phyloP scores from a whole-genome alignment of 148 eudicot species.

The Euryodendron excelsum region DNA sequence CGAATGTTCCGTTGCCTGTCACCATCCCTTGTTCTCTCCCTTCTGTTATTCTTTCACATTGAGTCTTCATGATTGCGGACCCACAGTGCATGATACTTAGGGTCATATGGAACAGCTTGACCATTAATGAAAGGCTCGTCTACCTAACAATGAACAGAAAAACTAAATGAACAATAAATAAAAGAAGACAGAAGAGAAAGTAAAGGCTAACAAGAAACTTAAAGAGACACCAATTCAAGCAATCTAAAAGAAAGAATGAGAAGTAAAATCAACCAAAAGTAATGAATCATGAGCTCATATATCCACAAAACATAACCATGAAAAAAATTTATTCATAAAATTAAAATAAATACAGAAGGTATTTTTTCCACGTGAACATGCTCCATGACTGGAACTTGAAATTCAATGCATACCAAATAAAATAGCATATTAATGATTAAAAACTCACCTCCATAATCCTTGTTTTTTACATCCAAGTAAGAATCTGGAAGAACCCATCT shows the following conservation, averaged over 20 bases:
- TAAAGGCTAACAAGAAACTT: background rate
- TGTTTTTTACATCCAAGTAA: constrained; percentile 59
- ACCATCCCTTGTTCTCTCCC: background rate
- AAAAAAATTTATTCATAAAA: no score
- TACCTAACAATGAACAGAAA: no score
- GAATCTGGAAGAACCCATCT: constrained; percentile 76
- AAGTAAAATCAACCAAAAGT: no score
- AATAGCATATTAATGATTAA: background rate
- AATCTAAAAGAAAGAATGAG: no score
- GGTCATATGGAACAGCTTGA: background rate
- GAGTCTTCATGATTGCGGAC: background rate
- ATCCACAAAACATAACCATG: no score
- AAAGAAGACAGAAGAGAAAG: background rate
- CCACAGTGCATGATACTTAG: background rate
- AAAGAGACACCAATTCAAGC: background rate
- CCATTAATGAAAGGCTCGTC: background rate
- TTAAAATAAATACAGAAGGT: no score
- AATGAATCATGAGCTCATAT: no score
- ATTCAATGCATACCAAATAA: background rate
- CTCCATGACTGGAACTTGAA: no score
- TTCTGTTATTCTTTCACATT: background rate
- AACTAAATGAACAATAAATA: background rate
- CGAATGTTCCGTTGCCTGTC: background rate
- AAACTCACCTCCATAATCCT: constrained; percentile 53
- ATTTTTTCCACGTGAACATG: background rate